phyloP scores from a whole-genome alignment of 805 yeast genomes.

The Starmerella bombicola region DNA sequence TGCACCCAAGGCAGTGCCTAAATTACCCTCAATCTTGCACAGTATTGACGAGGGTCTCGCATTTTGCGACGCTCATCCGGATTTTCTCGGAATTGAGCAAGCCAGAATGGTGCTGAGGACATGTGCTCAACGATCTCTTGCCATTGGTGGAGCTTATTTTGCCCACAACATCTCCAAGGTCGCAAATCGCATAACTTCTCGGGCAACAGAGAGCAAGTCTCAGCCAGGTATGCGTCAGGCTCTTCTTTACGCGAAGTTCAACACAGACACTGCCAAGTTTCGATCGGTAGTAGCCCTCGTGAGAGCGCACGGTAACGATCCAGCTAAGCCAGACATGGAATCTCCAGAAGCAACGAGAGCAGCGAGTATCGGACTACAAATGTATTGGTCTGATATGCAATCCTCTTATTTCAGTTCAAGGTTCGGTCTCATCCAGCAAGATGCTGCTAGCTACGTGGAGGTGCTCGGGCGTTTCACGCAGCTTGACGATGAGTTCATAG shows the following conservation, averaged over 20 bases:
- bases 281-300: slow-evolving; percentile 10
- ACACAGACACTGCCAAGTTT: slow-evolving; percentile 12
- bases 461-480: slow-evolving; percentile 24
- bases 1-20: slow-evolving; percentile 53
- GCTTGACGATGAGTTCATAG: slow-evolving; percentile 12
- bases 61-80: slow-evolving; percentile 44
- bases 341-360: background rate
- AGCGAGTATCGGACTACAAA: background rate
- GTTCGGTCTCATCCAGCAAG: slow-evolving; percentile 1
- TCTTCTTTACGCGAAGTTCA: slow-evolving; percentile 20
- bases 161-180: slow-evolving; percentile 29
- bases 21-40: slow-evolving; percentile 36
- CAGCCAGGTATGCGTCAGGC: slow-evolving; percentile 15
- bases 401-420: slow-evolving; percentile 13
- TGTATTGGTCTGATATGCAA: slow-evolving; percentile 10
- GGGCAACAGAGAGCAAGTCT: slow-evolving; percentile 1
- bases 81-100: slow-evolving; percentile 56
- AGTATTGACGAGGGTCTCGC: slow-evolving; percentile 55
- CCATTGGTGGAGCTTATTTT: slow-evolving; percentile 59
- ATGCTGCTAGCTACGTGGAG: slow-evolving; percentile 9
- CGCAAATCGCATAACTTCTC: slow-evolving; percentile 4
- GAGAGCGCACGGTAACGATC: slow-evolving; percentile 5
- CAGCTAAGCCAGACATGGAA: background rate
- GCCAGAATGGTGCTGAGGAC: slow-evolving; percentile 66
- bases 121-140: slow-evolving; percentile 68